Percentiles rank a stretch among this genome's conserved stretches.
These are phyloP conservation scores for Coemansia sp. DNA, from an alignment of 192 early-diverging fungal species.

Conservation along the genomic window DNA sequence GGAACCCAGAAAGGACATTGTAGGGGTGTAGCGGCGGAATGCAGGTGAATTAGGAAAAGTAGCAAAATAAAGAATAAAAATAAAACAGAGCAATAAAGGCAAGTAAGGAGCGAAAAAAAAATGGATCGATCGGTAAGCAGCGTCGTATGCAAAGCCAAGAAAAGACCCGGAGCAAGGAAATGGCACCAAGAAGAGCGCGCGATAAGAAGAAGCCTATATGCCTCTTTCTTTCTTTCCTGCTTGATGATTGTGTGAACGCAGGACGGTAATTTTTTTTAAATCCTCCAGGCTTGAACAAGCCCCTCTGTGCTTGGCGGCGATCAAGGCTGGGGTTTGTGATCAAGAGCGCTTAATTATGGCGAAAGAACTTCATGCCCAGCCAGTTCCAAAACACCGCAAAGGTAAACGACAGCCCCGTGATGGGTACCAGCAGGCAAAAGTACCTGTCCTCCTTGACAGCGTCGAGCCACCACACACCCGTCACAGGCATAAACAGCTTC, in stretches of 20 bases:
- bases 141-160: too few species aligned
- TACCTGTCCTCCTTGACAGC: slow-evolving; percentile 73
- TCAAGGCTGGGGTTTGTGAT: too few species aligned
- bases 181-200: too few species aligned
- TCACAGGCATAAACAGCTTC: slow-evolving; percentile 67
- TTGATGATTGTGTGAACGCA: too few species aligned
- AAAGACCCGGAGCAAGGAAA: too few species aligned
- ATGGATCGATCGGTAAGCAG: neutral
- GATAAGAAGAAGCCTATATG: too few species aligned
- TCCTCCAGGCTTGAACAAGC: neutral
- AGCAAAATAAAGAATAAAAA: neutral
- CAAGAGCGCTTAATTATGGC: slow-evolving; percentile 78
- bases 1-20: too few species aligned
- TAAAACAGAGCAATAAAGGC: neutral
- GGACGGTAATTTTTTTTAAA: too few species aligned
- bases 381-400: slow-evolving; percentile 87
- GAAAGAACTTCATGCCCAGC: slow-evolving; percentile 93
- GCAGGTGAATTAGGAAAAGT: neutral
- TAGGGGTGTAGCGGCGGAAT: too few species aligned
- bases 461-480: slow-evolving; percentile 64
- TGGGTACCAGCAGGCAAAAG: slow-evolving; percentile 79
- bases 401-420: slow-evolving; percentile 69
- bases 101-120: neutral
- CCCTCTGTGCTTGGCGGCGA: neutral
- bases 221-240: too few species aligned